phyloP scores from a whole-genome alignment of 257 asterid genomes.

The Schizonepeta tenuifolia region DNA sequence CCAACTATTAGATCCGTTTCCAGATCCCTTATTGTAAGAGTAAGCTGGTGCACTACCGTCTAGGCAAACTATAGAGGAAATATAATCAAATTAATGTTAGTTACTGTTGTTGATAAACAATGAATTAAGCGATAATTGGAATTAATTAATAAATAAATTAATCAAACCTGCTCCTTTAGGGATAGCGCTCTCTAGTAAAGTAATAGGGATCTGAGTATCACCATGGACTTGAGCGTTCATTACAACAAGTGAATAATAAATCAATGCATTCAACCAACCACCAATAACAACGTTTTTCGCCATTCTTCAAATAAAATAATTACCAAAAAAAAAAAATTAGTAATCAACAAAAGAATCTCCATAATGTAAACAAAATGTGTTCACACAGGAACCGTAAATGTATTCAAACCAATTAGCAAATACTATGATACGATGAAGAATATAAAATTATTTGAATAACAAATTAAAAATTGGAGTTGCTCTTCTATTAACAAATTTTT shows the following conservation, averaged over 20 bases:
- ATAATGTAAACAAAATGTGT: too few relatives aligned
- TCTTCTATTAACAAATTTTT: too few relatives aligned
- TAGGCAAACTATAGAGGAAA: slow-evolving; percentile 30
- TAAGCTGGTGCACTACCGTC: slow-evolving; percentile 42
- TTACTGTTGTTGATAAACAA: background rate
- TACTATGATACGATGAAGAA: too few relatives aligned
- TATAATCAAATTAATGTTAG: background rate
- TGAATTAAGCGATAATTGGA: too few relatives aligned
- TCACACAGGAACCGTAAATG: too few relatives aligned
- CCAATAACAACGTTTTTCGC: background rate
- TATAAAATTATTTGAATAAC: too few relatives aligned
- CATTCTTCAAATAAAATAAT: background rate
- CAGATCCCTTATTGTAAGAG: slow-evolving; percentile 25
- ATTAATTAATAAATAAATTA: background rate
- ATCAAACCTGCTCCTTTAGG: background rate
- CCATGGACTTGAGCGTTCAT: background rate
- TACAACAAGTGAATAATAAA: background rate
- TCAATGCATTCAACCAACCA: background rate
- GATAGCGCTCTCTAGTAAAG: background rate
- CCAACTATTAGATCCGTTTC: too few relatives aligned
- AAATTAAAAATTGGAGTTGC: too few relatives aligned
- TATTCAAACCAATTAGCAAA: too few relatives aligned
- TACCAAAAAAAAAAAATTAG: background rate
- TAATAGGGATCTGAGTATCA: background rate
- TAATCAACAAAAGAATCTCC: background rate